These are phyloP conservation scores for Noccaea caerulescens DNA, from an alignment of 345 rosid species.

Conservation along the genomic window DNA sequence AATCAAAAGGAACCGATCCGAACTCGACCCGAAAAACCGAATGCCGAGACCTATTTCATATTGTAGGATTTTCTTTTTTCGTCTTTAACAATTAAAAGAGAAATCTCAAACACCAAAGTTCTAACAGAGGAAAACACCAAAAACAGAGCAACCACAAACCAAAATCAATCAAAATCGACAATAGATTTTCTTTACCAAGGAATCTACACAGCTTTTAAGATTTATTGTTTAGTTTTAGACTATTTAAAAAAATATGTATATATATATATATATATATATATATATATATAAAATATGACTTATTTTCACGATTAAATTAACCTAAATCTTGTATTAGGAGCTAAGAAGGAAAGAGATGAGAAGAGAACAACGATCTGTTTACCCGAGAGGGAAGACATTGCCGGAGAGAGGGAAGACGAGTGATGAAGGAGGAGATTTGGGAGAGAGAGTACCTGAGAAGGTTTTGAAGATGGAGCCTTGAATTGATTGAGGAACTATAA, in stretches of 20 bases:
- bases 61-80: too few species aligned
- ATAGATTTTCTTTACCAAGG: constrained; percentile 4
- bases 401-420: constrained; percentile 64
- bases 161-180: neutral
- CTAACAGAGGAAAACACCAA: constrained; percentile 3
- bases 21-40: too few species aligned
- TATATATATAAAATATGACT: neutral
- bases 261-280: too few species aligned
- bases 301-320: neutral
- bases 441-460: neutral
- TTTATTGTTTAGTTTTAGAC: neutral
- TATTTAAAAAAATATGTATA: too few species aligned
- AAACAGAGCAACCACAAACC: neutral
- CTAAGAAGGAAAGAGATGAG: neutral
- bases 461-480: constrained; percentile 24
- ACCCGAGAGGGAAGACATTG: constrained; percentile 92
- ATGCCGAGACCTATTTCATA: too few species aligned
- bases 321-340: neutral
- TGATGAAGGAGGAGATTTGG: constrained; percentile 47
- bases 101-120: neutral
- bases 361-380: constrained; percentile 5
- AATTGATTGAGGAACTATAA: constrained; percentile 14
- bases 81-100: neutral
- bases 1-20: too few species aligned
- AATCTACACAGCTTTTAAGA: neutral